Percentiles rank a stretch among this genome's conserved stretches.
phyloP scores from a whole-genome alignment of 164 flowering plant species.

The Stephania japonica region DNA sequence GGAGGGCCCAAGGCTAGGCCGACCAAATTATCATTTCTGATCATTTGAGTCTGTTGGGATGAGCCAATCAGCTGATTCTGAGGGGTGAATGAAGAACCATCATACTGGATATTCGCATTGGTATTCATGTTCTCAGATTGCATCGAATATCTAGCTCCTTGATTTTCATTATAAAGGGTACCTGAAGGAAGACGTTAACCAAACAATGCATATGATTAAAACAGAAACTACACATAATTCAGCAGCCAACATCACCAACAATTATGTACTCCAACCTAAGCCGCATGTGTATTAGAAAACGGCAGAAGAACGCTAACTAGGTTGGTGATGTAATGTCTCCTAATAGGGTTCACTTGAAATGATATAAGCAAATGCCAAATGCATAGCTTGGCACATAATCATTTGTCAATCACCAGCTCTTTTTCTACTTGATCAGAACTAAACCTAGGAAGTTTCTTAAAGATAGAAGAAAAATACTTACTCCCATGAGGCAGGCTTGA shows the following conservation, averaged over 20 bases:
- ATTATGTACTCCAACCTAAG: not conserved
- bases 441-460: not conserved
- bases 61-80: conserved; percentile 39
- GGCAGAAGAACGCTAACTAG: not conserved
- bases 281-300: not conserved
- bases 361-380: not conserved
- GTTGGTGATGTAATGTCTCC: not conserved
- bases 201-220: not conserved
- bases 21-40: conserved; percentile 27
- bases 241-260: not conserved
- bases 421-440: not conserved
- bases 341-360: not conserved
- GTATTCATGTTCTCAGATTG: conserved; percentile 39
- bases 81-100: conserved; percentile 30
- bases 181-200: conserved; percentile 11
- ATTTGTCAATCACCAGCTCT: not conserved
- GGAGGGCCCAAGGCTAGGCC: conserved; percentile 54
- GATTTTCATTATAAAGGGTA: conserved; percentile 38
- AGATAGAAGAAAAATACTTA: conserved; percentile 15
- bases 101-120: conserved; percentile 41
- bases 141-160: conserved; percentile 27
- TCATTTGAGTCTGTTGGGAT: conserved; percentile 37
- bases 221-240: not conserved
- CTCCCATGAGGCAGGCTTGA: conserved; percentile 47
- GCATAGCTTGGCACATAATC: too few relatives aligned